Evolutionary conservation across 2,329 filamentous ascomycete genomes (phyloP), one percentile per base, ranked within the genome.

Genomic region (Dendryphion nanum): DNA sequence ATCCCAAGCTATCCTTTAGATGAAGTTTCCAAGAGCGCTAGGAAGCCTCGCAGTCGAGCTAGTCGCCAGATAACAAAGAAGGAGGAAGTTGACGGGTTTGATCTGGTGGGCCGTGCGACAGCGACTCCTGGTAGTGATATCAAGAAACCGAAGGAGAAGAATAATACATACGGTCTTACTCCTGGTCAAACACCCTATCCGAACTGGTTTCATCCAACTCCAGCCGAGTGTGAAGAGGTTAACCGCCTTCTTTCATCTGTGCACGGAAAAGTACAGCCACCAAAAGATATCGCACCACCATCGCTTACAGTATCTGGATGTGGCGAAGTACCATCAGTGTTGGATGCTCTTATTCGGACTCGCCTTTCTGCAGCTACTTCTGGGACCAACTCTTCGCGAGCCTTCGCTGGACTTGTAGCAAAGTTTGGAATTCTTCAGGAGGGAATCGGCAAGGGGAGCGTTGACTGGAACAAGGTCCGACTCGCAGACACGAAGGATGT

Each of bases 401-500:
- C 86, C 5, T 79, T 91, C 45, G 70, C 75, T 41, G 82, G 81
- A 1, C 71, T 93, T 0, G 78, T 83, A 3, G 55, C 76, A 14
- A 75, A 68, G 21, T 89, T 84, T 45, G 85, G 86, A 1, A 71
- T 79, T 14, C 66, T 84, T 3, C 60, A 80, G 20, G 71, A 76
- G 29, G 81, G 84, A 5, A 67, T 83, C 7, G 84, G 83, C 4
- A 81, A 83, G 50, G 83, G 83, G 3, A 86, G 83, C 38, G 82
- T 89, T 6, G 72, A 89, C 57, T 91, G 85, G 84, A 79, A 88
- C 49, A 79, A 78, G 7, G 82, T 90, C 2, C 77, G 81, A 16
- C 62, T 69, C 18, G 78, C 82, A 2, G 63, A 78, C 1, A 59
- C 78, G 4, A 70, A 76, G 26, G 78, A 84, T 5, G 71, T 93